Evolutionary conservation across 2,329 filamentous ascomycete genomes (phyloP), one percentile per base, ranked within the genome.

Genomic region (Verticillium klebahnii): DNA sequence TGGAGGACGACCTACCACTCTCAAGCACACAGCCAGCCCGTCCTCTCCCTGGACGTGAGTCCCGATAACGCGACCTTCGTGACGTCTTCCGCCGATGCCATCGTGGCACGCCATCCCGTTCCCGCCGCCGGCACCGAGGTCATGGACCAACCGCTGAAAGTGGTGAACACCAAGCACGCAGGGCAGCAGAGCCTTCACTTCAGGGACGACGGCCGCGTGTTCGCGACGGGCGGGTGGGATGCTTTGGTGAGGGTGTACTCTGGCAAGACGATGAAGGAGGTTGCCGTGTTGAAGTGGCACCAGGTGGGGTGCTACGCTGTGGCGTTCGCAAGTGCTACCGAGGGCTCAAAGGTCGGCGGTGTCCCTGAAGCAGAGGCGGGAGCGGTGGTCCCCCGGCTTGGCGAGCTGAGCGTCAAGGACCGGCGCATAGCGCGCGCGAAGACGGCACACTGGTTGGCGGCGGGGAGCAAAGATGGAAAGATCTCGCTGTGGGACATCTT

Each of bases 401-500:
- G 57, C n/a, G 60, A 62, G 36, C 50, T 82, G 61, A 81, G 77
- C 2, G 85, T 92, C 58, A 89, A 86, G 63, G 83, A 87, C 39
- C 84, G 86, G 66, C 81, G 91, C 61, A 79, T 86, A 25, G 78
- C 78, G 39, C 87, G 86, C 68, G 88, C 89, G 12, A 87, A 85
- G 69, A 80, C 79, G 58, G 89, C 89, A 29, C 94, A 98, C 74
- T 98, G 94, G 93, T 74, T 98, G 59, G 95, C 90, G 19, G 92
- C 87, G 1, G 95, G 95, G 1, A 90, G 91, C 61, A 99, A 98
- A 74, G 95, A 98, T 77, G 95, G 94, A 19, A 97, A 96, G 73
- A 86, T 98, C 65, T 96, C 92, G 71, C 78, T 99, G 67, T 99
- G 95, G 95, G 92, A 97, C 77, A 88, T 98, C 62, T 99, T 95